Evolutionary conservation across 768 basidiomycete species (phyloP), one percentile per base, ranked within the genome.

Genomic region (Pisolithus orientalis): DNA sequence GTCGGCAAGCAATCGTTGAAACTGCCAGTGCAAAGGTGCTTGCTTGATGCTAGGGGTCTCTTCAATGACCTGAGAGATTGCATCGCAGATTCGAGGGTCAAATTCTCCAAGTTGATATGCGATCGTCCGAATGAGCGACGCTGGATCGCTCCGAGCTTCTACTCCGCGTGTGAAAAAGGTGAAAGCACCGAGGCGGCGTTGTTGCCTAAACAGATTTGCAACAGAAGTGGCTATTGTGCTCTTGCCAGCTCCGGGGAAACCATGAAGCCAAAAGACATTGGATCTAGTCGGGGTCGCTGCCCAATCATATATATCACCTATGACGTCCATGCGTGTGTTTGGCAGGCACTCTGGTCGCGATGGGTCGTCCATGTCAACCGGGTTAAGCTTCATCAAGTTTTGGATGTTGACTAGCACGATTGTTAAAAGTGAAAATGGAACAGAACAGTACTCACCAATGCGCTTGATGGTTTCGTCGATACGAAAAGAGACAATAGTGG

Each of bases 231-330:
- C 50, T 21, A 72, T 57, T 1, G 70, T 63, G 37, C 70, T 73
- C 59, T 72, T 72, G 10, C 70, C 72, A 5, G 68, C 52, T 16
- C 70, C 70, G 0, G 71, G 69, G 34, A 69, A 62, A 7, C 71
- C 70, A 31, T 66, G 58, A 28, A 71, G 49, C 70, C 71, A 71
- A 34, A 63, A 69, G 7, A 71, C 49, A 17, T 57, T 68, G 3
- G 52, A 29, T 21, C 53, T 53, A 39, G 49, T 46, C n/a, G 66
- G 68, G 24, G 49, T 55, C 25, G 57, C 31, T 17, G 49, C 53
- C 66, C 66, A 68, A 5, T 63, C 45, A 4, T 61, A 57, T 16
- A 68, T 60, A 5, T 62, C 55, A 25, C 47, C 24, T 21, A 70
- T 58, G 44, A 70, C 57, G 21, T 64, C 67, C 52, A 65, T 56